Percentiles rank a stretch among this genome's conserved stretches.
Conservation (phyloP, 78 protist species). For the Blattamonas nauphoetae region DNA sequence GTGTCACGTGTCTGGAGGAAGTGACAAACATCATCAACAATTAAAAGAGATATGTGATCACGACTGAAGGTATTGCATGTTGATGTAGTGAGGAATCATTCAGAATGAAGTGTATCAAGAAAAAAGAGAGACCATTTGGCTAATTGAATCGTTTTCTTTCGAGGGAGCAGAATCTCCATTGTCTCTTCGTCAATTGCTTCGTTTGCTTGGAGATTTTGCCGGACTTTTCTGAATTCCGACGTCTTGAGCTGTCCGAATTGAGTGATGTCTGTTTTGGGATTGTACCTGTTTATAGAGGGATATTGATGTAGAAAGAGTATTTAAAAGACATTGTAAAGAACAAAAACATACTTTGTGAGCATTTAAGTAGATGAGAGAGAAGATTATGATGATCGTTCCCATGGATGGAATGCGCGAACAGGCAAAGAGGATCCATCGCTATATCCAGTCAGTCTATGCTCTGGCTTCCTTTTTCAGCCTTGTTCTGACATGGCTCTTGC, state of each 20-base stretch:
- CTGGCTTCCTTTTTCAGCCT: too few relatives aligned
- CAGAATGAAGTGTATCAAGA: not conserved
- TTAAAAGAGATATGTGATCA: conserved; percentile 13
- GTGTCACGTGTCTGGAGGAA: conserved; percentile 55
- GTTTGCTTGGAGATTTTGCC: not conserved
- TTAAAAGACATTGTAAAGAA: too few relatives aligned
- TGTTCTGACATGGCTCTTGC: too few relatives aligned
- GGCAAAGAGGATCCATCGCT: too few relatives aligned
- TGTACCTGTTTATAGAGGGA: not conserved
- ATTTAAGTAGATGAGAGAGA: too few relatives aligned
- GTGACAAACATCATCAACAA: conserved; percentile 10
- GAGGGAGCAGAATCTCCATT: not conserved
- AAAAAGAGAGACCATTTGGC: not conserved
- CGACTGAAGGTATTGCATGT: not conserved
- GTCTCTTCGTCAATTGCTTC: not conserved
- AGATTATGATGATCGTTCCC: too few relatives aligned
- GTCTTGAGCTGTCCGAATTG: not conserved
- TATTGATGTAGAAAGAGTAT: too few relatives aligned
- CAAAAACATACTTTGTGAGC: too few relatives aligned
- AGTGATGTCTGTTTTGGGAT: not conserved
- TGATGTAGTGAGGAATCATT: not conserved
- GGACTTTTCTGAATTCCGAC: not conserved
- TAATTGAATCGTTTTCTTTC: not conserved
- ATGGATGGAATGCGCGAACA: too few relatives aligned
- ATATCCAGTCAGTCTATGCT: too few relatives aligned